Conservation (phyloP, 1,284 basidiomycete species). For the Ustilago curta region DNA sequence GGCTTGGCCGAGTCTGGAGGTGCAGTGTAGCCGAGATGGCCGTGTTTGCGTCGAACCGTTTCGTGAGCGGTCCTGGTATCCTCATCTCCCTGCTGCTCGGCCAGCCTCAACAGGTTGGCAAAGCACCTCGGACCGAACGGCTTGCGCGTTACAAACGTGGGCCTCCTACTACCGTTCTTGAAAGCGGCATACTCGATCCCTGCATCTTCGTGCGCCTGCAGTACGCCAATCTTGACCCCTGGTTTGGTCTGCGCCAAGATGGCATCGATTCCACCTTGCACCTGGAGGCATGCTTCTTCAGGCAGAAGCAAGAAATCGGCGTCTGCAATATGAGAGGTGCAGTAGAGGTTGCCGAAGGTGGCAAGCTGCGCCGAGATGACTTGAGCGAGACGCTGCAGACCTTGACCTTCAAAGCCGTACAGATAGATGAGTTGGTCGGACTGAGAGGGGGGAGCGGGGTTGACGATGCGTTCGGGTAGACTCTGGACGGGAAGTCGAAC, state of each 20-base stretch:
- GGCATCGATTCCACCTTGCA: constrained; percentile 38
- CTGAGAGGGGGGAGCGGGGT: constrained; percentile 21
- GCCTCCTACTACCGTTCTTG: constrained; percentile 41
- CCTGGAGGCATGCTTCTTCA: constrained; percentile 46
- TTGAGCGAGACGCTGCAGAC: constrained; percentile 49
- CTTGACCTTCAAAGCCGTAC: constrained; percentile 50
- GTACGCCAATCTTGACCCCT: constrained; percentile 54
- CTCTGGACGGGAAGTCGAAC: constrained; percentile 46
- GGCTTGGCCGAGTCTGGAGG: constrained; percentile 21
- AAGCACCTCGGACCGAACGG: constrained; percentile 55
- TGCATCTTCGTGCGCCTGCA: constrained; percentile 54
- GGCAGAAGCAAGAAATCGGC: constrained; percentile 51
- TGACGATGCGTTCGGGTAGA: constrained; percentile 25
- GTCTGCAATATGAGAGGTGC: constrained; percentile 48
- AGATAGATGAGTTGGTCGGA: constrained; percentile 53
- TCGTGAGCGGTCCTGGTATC: constrained; percentile 18
- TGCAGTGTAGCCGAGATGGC: constrained; percentile 40
- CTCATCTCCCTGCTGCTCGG: constrained; percentile 27
- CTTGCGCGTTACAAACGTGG: constrained; percentile 54
- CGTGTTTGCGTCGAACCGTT: constrained; percentile 25
- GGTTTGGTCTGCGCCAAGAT: constrained; percentile 45
- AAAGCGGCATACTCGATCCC: constrained; percentile 43
- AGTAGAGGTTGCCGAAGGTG: constrained; percentile 55
- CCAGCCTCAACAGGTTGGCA: constrained; percentile 37
- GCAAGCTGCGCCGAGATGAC: constrained; percentile 55